Base-by-base conservation (phyloP, 306 rosid species). In the Dalbergia cultrata region DNA sequence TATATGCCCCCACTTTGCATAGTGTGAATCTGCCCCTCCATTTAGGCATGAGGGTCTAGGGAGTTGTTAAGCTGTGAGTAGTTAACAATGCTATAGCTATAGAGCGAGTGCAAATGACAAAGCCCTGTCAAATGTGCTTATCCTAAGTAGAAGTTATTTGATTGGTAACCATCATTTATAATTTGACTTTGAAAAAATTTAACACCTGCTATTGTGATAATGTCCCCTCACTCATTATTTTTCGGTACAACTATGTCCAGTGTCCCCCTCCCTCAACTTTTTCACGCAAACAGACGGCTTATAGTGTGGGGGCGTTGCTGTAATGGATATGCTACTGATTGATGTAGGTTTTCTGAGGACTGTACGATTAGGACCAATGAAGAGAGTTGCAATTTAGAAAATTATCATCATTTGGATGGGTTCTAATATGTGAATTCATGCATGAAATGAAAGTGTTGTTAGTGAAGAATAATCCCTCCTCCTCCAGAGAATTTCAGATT, bases 171-270 rank as follows among this genome's bases (percentile, higher is more conserved):
- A 78, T 78, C 73, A 78, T 72, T 59, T 64, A 8, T 59, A 11
- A 11, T 67, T 72, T 85, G 82, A 85, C 84, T 80, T 54, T 11
- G 7, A 60, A 67, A 45, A 5, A 9, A n/a, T 8, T 74, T 47
- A 67, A 34, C 31, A 50, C 9, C 5, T 56, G 52, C 41, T 78
- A 26, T 26, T 26, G 31, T 26, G 31, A 26, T 26, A 57, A 64
- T 68, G 72, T 74, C 63, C 74, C 63, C 41, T 79, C 18, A 13
- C 47, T 60, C 61, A 59, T 79, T 50, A 26, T 79, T 18, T 59
- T 60, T 31, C 11, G 49, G 35, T 67, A 59, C 67, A 73, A 57
- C 57, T 68, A 65, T 67, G 67, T 58, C 67, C 78, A 62, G 5
- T 82, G 62, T 61, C 13, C 13, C 57, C 35, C 31, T 26, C 7